Base-by-base conservation (phyloP, 306 rosid species). In the Cyamopsis tetragonoloba region DNA sequence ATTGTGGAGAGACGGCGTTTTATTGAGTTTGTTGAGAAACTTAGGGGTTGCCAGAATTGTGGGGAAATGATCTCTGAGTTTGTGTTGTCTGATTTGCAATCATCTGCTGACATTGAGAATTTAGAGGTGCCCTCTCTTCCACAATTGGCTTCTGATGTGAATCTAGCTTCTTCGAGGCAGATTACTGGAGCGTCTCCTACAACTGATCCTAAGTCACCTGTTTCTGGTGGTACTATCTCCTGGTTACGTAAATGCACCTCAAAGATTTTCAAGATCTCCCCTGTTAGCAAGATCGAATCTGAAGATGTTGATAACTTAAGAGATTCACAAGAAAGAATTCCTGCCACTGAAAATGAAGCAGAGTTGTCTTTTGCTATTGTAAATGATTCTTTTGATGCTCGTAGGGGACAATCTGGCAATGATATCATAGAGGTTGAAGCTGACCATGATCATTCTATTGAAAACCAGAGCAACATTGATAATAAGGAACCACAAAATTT, bases 201-300 rank as follows among this genome's bases (percentile, higher is more conserved):
- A 18, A 62, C 43, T 44, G 89, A 72, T 67, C 56, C 66, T 19
- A 84, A 59, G 70, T 82, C 93, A 62, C 91, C 86, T 5, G 73
- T 68, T 53, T 82, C 91, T 81, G 95, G 82, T 54, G 92, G 89
- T 34, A 87, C 91, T 14, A 63, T 92, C 48, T 89, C 95, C 66
- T 93, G 96, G 96, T 66, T 93, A 28, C 96, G 91, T 13, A 89
- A 90, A 74, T 89, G 98, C 81, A 89, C 96, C 42, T 70, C 98
- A 13, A 92, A 86, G 87, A 84, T 93, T 50, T 85, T 93, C 53
- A 93, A 70, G 43, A 65, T 88, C 55, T 90, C 98, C 20, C 95
- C 98, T 0, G 80, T 81, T 31, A 88, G 38, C 44, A 88, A 81
- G 73, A 56, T 53, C 0, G 88, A 82, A 65, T 74, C 82, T 63